phyloP scores from a whole-genome alignment of 2,329 filamentous ascomycete genomes.

The Monosporascus sp. region DNA sequence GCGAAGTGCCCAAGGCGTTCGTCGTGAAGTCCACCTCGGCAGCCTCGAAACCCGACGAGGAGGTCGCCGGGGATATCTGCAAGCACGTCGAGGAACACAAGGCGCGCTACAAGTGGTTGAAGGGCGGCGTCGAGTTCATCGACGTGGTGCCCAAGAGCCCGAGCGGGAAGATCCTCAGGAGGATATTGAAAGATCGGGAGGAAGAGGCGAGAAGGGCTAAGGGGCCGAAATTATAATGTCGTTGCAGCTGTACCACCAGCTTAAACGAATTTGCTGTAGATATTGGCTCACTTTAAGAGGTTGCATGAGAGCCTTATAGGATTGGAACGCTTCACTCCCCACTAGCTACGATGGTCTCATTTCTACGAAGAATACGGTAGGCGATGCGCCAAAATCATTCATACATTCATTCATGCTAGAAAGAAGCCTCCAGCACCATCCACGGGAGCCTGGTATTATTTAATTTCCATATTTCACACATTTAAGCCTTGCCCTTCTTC shows the following conservation, averaged over 20 bases:
- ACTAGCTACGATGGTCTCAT: too few species aligned
- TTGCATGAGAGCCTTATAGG: too few species aligned
- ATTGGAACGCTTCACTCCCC: too few species aligned
- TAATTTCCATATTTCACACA: background rate
- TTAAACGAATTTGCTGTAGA: too few species aligned
- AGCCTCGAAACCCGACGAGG: conserved; percentile 25
- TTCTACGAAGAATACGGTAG: too few species aligned
- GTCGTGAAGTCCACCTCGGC: conserved; percentile 49
- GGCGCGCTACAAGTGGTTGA: conserved; percentile 53
- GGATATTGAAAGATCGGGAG: conserved; percentile 61
- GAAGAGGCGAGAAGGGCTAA: conserved; percentile 54
- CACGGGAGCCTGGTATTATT: background rate
- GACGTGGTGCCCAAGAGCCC: conserved; percentile 58
- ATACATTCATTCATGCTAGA: conserved; percentile 4
- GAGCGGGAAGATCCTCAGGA: conserved; percentile 58
- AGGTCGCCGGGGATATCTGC: conserved; percentile 38
- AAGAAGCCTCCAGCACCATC: conserved; percentile 1
- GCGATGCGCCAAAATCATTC: background rate
- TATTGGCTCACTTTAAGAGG: too few species aligned
- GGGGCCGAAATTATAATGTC: conserved; percentile 53
- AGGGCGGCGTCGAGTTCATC: conserved; percentile 48
- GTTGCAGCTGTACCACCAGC: too few species aligned
- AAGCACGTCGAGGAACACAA: conserved; percentile 52
- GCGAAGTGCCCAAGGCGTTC: conserved; percentile 63
- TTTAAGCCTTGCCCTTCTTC: conserved; percentile 51